These are phyloP conservation scores for Dactylorhiza incarnata DNA, from an alignment of 106 monocot species.

Conservation along the genomic window DNA sequence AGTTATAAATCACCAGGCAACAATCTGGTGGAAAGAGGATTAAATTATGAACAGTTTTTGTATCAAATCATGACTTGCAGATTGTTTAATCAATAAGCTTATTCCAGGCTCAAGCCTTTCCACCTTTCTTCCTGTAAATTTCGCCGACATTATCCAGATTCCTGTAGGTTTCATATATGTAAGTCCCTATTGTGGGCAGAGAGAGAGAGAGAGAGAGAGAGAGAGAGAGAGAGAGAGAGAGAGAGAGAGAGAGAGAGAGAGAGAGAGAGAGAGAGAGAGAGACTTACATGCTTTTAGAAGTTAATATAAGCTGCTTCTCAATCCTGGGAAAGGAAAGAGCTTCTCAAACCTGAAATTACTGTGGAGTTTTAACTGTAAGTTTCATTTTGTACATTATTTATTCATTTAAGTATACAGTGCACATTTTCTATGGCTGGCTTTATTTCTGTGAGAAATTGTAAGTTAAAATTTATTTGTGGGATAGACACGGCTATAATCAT, in stretches of 20 bases:
- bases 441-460: neutral
- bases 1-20: constrained; percentile 3
- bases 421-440: neutral
- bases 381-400: neutral
- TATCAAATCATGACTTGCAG: neutral
- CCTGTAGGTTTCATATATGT: neutral
- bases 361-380: neutral
- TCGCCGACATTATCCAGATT: neutral
- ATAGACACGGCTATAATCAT: too few relatives aligned
- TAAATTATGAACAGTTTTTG: neutral
- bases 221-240: neutral
- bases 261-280: neutral
- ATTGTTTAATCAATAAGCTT: neutral
- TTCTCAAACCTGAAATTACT: neutral
- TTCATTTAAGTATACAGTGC: neutral
- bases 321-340: neutral
- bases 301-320: neutral
- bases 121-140: neutral
- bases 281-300: neutral
- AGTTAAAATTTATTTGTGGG: neutral
- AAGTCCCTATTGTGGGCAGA: neutral
- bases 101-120: neutral
- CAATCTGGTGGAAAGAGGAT: neutral
- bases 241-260: neutral
- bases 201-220: constrained; percentile 2